Evolutionary conservation across 2,329 filamentous ascomycete genomes (phyloP).

Genomic region (Diaporthe ilicicola): DNA sequence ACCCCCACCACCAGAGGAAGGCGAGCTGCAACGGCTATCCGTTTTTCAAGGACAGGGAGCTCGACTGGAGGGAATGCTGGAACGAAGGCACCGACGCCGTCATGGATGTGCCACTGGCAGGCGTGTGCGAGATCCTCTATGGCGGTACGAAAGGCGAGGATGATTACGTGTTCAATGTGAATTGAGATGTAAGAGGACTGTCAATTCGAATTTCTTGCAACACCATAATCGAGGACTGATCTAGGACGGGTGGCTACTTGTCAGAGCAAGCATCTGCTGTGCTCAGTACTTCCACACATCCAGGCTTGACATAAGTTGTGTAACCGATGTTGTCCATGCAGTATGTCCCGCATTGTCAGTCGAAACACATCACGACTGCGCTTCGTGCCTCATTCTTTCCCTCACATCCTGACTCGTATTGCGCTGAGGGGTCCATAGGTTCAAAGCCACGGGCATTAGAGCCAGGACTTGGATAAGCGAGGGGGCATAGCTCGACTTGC

Average conservation of each 20-base stretch:
- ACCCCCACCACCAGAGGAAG: constrained; percentile 47
- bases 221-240: neutral
- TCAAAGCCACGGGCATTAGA: neutral
- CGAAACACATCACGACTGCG: neutral
- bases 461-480: neutral
- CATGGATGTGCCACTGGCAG: constrained; percentile 94
- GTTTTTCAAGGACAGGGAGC: constrained; percentile 33
- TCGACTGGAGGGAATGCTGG: constrained; percentile 86
- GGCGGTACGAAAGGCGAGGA: constrained; percentile 59
- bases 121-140: constrained; percentile 94
- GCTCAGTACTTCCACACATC: neutral
- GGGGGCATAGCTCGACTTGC: neutral
- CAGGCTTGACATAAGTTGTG: neutral
- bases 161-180: neutral
- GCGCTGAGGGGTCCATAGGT: too few species aligned
- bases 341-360: neutral
- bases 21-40: constrained; percentile 25
- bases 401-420: neutral
- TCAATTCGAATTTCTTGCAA: neutral
- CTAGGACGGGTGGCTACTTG: neutral
- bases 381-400: neutral
- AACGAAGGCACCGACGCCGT: constrained; percentile 94
- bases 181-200: neutral
- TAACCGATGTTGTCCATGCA: neutral
- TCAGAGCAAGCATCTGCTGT: neutral